Evolutionary conservation across 129 eudicot species (phyloP).

Genomic region (Lonicera japonica): DNA sequence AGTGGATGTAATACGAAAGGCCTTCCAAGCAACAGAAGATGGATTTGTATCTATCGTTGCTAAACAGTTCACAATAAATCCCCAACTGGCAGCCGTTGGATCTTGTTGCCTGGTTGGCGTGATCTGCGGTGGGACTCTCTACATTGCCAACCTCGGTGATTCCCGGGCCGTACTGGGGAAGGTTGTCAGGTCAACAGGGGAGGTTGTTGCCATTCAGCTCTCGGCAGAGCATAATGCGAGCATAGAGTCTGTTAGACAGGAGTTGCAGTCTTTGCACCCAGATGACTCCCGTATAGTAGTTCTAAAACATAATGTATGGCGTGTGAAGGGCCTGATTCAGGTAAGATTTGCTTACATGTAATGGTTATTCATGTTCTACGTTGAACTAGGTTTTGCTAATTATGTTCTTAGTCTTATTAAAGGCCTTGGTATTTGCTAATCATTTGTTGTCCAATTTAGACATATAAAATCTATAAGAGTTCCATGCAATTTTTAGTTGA

Average conservation of each 20-base stretch:
- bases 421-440: neutral
- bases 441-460: neutral
- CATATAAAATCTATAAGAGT: neutral
- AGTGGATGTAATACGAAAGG: conserved; percentile 57
- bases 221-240: conserved; percentile 72
- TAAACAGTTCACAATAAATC: conserved; percentile 47
- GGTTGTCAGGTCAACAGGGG: conserved; percentile 59
- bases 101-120: conserved; percentile 73
- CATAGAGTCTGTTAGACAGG: conserved; percentile 71
- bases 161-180: conserved; percentile 77
- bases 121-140: conserved; percentile 54
- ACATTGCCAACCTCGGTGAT: conserved; percentile 71
- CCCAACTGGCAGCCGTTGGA: conserved; percentile 76
- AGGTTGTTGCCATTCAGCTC: conserved; percentile 56
- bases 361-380: neutral
- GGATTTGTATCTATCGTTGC: conserved; percentile 62
- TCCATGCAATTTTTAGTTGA: neutral
- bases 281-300: conserved; percentile 70
- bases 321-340: conserved; percentile 82
- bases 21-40: conserved; percentile 69
- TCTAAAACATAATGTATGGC: conserved; percentile 74
- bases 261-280: conserved; percentile 66
- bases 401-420: neutral
- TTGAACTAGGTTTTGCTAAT: neutral
- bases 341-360: conserved; percentile 16